phyloP scores from a whole-genome alignment of 2,329 filamentous ascomycete genomes.

The Septoria linicola region DNA sequence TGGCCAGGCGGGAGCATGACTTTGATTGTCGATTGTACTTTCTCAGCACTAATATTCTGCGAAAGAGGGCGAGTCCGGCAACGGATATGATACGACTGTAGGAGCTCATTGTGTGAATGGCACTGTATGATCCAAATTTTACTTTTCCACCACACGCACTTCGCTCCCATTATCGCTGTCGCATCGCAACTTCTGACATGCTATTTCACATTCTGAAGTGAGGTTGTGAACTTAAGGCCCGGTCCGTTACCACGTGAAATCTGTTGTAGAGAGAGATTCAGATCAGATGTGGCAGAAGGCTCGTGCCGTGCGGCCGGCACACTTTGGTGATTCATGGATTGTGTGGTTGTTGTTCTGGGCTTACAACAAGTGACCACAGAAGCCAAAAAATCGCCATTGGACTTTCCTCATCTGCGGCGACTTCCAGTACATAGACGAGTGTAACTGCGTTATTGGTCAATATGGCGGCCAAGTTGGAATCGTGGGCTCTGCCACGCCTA shows the following conservation, averaged over 20 bases:
- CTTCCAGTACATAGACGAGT: too few relatives aligned
- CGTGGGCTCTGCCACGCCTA: constrained; percentile 68
- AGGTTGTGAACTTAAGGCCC: not conserved
- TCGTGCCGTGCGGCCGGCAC: too few relatives aligned
- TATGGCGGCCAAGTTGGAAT: constrained; percentile 31
- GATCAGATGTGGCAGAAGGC: too few relatives aligned
- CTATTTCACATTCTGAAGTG: not conserved
- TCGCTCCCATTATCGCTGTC: not conserved
- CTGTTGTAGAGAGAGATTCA: too few relatives aligned
- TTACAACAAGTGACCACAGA: too few relatives aligned
- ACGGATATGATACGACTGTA: constrained; percentile 20
- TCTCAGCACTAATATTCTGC: constrained; percentile 9
- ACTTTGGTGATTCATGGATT: too few relatives aligned
- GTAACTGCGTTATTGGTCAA: too few relatives aligned
- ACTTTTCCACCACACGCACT: constrained; percentile 3
- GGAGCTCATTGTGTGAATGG: constrained; percentile 10
- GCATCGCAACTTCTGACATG: not conserved
- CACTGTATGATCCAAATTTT: constrained; percentile 17
- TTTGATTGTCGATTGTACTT: constrained; percentile 6
- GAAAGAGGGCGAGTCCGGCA: constrained; percentile 22
- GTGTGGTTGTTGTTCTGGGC: too few relatives aligned
- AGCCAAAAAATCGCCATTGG: too few relatives aligned
- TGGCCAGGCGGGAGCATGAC: constrained; percentile 5
- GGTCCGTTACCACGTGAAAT: not conserved
- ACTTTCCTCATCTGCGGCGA: not conserved